Conservation (phyloP, 2,329 filamentous ascomycete genomes). For the Cladosporium sphaerospermum region DNA sequence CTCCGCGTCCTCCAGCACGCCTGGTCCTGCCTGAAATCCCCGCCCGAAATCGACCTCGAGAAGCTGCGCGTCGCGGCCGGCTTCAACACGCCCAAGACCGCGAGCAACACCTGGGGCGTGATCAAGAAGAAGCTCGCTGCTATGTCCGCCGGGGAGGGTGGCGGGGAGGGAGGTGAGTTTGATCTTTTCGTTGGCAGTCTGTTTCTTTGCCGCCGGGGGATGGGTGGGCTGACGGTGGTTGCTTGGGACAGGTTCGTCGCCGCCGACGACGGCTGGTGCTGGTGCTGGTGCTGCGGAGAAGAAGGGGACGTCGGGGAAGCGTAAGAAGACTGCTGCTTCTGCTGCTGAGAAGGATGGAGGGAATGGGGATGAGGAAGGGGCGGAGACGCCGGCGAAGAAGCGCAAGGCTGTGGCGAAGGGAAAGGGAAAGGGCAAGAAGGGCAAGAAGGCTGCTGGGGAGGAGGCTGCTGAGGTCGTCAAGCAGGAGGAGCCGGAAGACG, state of each 20-base stretch:
- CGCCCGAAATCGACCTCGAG: slow-evolving; percentile 30
- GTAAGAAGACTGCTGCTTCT: slow-evolving; percentile 20
- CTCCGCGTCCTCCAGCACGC: slow-evolving; percentile 25
- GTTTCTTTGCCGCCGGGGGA: too few relatives aligned
- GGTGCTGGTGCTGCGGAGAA: too few relatives aligned
- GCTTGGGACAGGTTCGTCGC: too few relatives aligned
- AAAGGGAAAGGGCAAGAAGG: not conserved
- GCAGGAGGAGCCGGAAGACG: not conserved
- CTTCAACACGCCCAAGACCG: slow-evolving; percentile 30
- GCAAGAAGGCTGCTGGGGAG: slow-evolving; percentile 3
- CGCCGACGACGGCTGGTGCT: too few relatives aligned
- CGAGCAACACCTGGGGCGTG: slow-evolving; percentile 29
- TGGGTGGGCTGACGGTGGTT: too few relatives aligned
- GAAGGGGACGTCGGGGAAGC: slow-evolving; percentile 22
- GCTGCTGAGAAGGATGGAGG: slow-evolving; percentile 10
- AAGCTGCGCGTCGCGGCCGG: slow-evolving; percentile 21
- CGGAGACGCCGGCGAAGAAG: slow-evolving; percentile 7
- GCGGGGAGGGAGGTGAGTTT: not conserved
- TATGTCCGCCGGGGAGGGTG: slow-evolving; percentile 16
- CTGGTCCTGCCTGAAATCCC: slow-evolving; percentile 27
- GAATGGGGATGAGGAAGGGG: not conserved
- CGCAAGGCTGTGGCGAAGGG: slow-evolving; percentile 15
- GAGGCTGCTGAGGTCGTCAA: not conserved
- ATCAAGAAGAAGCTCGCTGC: slow-evolving; percentile 30
- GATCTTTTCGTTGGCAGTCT: not conserved